Percentiles rank a stretch among this genome's conserved stretches.
Conservation (phyloP, 768 basidiomycete species). For the Serendipita sp. region DNA sequence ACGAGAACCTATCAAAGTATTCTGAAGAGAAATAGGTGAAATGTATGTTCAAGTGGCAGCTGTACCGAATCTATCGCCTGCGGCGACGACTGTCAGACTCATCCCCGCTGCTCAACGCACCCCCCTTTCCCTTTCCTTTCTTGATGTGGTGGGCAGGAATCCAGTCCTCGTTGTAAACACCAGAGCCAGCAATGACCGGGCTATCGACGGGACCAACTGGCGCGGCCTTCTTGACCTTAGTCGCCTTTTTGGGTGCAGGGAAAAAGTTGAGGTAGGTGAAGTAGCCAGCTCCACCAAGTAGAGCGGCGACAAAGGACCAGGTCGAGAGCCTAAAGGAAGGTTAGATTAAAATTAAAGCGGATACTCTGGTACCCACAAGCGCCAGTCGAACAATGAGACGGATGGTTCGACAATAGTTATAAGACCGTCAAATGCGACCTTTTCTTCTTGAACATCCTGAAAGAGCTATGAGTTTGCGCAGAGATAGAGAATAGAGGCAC, state of each 20-base stretch:
- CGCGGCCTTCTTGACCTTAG: constrained; percentile 34
- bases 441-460: not conserved
- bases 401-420: constrained; percentile 28
- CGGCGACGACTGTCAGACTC: constrained; percentile 20
- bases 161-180: constrained; percentile 78
- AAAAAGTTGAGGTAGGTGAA: constrained; percentile 48
- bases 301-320: constrained; percentile 49
- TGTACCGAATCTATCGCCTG: not conserved
- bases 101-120: constrained; percentile 39
- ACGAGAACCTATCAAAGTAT: too few relatives aligned
- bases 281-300: constrained; percentile 49
- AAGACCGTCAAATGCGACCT: constrained; percentile 8
- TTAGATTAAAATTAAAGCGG: not conserved
- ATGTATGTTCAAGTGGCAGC: too few relatives aligned
- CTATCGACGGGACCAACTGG: constrained; percentile 36
- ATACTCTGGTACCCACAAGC: constrained; percentile 38
- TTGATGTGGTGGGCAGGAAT: constrained; percentile 80
- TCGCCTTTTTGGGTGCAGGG: constrained; percentile 36
- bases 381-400: constrained; percentile 58
- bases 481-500: not conserved
- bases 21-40: too few relatives aligned
- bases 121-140: constrained; percentile 40
- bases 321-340: constrained; percentile 37
- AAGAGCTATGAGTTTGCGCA: not conserved
- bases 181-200: constrained; percentile 39